phyloP scores from a whole-genome alignment of 495 filamentous ascomycete species.

The Penicillium canariense region DNA sequence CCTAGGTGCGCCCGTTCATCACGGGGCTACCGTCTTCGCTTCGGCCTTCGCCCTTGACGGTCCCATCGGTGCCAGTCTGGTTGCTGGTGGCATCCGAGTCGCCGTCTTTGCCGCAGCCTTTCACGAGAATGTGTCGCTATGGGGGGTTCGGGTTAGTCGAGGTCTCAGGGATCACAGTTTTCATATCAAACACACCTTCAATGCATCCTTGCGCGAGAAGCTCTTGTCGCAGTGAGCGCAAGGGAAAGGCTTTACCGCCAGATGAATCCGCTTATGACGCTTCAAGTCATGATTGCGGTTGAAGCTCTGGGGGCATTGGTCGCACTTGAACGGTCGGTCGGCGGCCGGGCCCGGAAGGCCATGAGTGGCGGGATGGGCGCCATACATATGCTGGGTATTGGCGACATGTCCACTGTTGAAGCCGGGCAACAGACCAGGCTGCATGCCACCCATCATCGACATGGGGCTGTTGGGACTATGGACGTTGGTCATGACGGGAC shows the following conservation, averaged over 20 bases:
- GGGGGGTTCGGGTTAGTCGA: constrained; percentile 12
- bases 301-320: constrained; percentile 88
- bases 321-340: constrained; percentile 93
- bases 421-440: constrained; percentile 43
- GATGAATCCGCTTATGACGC: constrained; percentile 90
- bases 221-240: constrained; percentile 93
- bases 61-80: constrained; percentile 6
- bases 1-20: constrained; percentile 20
- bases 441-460: constrained; percentile 64
- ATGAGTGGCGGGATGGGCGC: constrained; percentile 42
- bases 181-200: constrained; percentile 92
- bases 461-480: constrained; percentile 69
- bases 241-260: constrained; percentile 93
- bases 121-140: constrained; percentile 92
- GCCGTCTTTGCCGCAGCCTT: constrained; percentile 72
- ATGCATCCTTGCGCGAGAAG: constrained; percentile 93
- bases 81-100: constrained; percentile 24
- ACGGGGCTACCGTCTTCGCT: constrained; percentile 30
- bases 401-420: constrained; percentile 59
- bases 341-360: constrained; percentile 50
- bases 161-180: too few species aligned
- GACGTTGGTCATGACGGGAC: constrained; percentile 75
- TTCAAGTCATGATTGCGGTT: constrained; percentile 97
- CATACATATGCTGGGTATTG: constrained; percentile 56
- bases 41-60: constrained; percentile 20